phyloP scores from a whole-genome alignment of 352 stramenopile genomes.

The Globisporangium polare region DNA sequence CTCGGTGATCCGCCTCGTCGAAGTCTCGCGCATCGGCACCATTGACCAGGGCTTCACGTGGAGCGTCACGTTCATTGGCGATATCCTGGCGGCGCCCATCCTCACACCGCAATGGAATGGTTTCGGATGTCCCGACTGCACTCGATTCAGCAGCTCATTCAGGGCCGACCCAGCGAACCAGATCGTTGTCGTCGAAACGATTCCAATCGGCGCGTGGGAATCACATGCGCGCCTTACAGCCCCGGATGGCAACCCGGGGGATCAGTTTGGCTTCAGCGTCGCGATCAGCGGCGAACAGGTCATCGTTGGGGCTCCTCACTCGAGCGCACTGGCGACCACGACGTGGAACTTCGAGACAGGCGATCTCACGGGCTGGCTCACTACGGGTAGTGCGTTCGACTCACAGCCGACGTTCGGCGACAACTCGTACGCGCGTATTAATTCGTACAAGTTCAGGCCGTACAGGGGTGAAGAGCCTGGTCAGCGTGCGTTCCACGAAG shows the following conservation, averaged over 20 bases:
- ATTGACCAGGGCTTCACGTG: conserved; percentile 81
- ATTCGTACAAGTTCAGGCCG: conserved; percentile 52
- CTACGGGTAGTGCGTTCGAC: conserved; percentile 92
- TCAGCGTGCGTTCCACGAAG: conserved; percentile 59
- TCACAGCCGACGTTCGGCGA: conserved; percentile 95
- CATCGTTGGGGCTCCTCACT: conserved; percentile 66
- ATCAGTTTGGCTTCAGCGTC: conserved; percentile 74
- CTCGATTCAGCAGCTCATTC: conserved; percentile 68
- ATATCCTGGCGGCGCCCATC: conserved; percentile 56
- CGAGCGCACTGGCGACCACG: conserved; percentile 72
- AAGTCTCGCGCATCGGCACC: conserved; percentile 63
- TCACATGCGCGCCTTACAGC: conserved; percentile 55
- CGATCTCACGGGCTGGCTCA: conserved; percentile 91
- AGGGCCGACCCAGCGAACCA: conserved; percentile 48
- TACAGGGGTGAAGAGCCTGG: conserved; percentile 29
- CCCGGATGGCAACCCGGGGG: conserved; percentile 66
- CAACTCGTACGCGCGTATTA: conserved; percentile 86
- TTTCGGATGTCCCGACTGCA: conserved; percentile 62
- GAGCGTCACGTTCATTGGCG: conserved; percentile 79
- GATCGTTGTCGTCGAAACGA: conserved; percentile 47
- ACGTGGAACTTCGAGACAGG: conserved; percentile 98
- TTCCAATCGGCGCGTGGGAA: conserved; percentile 54
- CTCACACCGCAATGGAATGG: conserved; percentile 60
- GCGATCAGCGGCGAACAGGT: conserved; percentile 74
- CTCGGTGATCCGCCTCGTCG: conserved; percentile 73